phyloP scores from a whole-genome alignment of 805 yeast species.

The Wickerhamiella cacticola region DNA sequence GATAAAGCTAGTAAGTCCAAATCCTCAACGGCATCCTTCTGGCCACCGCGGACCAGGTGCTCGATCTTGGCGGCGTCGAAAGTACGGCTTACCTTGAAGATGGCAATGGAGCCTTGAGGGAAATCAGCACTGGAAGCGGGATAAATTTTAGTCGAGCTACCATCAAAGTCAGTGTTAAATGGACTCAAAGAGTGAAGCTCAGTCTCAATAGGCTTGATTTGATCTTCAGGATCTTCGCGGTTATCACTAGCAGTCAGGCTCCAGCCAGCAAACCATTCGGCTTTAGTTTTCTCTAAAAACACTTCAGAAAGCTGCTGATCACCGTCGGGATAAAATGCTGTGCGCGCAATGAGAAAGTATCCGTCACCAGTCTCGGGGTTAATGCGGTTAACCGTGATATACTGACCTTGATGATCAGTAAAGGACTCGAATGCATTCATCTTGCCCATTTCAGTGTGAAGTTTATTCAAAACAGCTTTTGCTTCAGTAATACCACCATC shows the following conservation, averaged over 20 bases:
- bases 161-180: constrained; percentile 38
- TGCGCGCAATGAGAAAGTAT: constrained; percentile 75
- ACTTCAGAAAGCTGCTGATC: constrained; percentile 27
- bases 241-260: constrained; percentile 35
- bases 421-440: constrained; percentile 75
- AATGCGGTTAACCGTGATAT: constrained; percentile 75
- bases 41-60: constrained; percentile 58
- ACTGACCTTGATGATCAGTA: constrained; percentile 88
- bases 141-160: constrained; percentile 38
- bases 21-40: constrained; percentile 54
- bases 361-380: constrained; percentile 80
- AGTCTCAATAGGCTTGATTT: constrained; percentile 55
- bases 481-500: constrained; percentile 61
- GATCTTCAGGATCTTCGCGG: constrained; percentile 33
- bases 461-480: constrained; percentile 35
- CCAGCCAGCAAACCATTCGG: constrained; percentile 44
- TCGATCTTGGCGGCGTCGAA: constrained; percentile 57
- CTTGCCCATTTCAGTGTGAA: constrained; percentile 32
- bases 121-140: constrained; percentile 34
- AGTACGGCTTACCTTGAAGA: constrained; percentile 57
- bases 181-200: constrained; percentile 41
- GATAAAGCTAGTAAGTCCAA: constrained; percentile 61
- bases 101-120: constrained; percentile 85
- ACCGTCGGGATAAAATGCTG: constrained; percentile 47
- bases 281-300: constrained; percentile 28